These are phyloP conservation scores for Rhodomyrtus psidioides DNA, from an alignment of 441 rosid genomes.

Conservation along the genomic window DNA sequence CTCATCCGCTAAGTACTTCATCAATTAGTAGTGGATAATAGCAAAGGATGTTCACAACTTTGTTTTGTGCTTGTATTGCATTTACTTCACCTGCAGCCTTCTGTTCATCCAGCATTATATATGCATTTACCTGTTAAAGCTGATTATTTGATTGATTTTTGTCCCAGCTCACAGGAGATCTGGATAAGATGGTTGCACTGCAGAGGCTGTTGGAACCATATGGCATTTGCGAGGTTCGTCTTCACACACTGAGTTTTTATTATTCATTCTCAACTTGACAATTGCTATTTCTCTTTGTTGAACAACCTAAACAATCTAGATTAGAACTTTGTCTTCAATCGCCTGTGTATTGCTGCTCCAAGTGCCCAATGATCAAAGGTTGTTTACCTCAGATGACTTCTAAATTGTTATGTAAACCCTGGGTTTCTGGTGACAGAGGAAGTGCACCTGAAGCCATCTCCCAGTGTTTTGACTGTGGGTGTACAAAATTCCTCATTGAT, in stretches of 20 bases:
- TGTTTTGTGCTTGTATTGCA: neutral
- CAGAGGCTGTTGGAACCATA: conserved; percentile 91
- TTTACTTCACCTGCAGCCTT: neutral
- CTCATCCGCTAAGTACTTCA: neutral
- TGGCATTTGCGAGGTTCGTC: conserved; percentile 93
- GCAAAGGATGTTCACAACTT: neutral
- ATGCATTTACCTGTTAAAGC: neutral
- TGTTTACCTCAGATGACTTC: neutral
- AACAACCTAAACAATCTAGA: neutral
- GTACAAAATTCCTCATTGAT: neutral
- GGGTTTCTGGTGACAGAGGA: neutral
- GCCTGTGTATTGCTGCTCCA: neutral
- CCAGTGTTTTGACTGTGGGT: neutral
- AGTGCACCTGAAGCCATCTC: neutral
- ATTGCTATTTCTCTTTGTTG: neutral
- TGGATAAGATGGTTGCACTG: conserved; percentile 92
- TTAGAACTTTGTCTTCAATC: neutral
- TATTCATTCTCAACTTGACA: neutral
- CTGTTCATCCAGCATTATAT: neutral
- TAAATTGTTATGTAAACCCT: neutral
- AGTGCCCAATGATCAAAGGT: neutral
- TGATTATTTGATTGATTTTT: conserved; percentile 13
- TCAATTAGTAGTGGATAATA: neutral
- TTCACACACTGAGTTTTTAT: neutral
- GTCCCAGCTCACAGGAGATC: conserved; percentile 82